Evolutionary conservation across 768 basidiomycete genomes (phyloP), one percentile per base, ranked within the genome.

Genomic region (Calocera viscosa): DNA sequence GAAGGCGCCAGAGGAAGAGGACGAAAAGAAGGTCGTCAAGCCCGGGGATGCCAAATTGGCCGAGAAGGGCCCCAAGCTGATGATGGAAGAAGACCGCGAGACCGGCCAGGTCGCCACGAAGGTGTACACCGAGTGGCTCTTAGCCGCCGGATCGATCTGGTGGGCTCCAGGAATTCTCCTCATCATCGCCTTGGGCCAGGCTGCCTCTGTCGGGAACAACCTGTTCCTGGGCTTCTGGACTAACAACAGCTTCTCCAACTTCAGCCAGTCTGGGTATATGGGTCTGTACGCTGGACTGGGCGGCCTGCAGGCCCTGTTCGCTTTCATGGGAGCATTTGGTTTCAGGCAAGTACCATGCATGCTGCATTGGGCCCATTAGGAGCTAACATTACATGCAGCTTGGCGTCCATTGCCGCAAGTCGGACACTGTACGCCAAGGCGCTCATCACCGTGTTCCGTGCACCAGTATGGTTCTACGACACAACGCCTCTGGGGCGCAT

Each of bases 171-270:
- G 82, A 12, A 76, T 86, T 16, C 64, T 83, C 0, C 22, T 74
- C 0, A 70, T 85, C 17, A 72, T 87, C 8, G 69, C 79, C 2
- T 60, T 86, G 0, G 75, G 74, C 12, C 84, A 89, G 72, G 79
- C 73, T 1, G 77, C 83, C 22, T 66, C 63, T 72, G 87, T 90
- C 34, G 83, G 80, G 0, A 86, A 83, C 69, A 86, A 82, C 34
- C 73, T 91, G 2, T 84, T 87, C 77, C 80, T 91, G 22, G 88
- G 88, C 0, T 89, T 85, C 70, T 91, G 89, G 89, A 84, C 85
- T 0, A 78, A 79, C 0, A 67, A 77, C 19, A 81, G 77, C n/a
- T 81, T 90, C 19, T 68, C 70, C 3, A 81, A 83, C 1, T 86
- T 89, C 72, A 72, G 40, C 2, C 82, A 87, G 72, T 82, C 81